A percentile compares a stretch with the other conserved stretches of the same genome.
These are phyloP conservation scores for Tolypocladium tundrense DNA, from an alignment of 2,329 filamentous ascomycete genomes.

Conservation along the genomic window DNA sequence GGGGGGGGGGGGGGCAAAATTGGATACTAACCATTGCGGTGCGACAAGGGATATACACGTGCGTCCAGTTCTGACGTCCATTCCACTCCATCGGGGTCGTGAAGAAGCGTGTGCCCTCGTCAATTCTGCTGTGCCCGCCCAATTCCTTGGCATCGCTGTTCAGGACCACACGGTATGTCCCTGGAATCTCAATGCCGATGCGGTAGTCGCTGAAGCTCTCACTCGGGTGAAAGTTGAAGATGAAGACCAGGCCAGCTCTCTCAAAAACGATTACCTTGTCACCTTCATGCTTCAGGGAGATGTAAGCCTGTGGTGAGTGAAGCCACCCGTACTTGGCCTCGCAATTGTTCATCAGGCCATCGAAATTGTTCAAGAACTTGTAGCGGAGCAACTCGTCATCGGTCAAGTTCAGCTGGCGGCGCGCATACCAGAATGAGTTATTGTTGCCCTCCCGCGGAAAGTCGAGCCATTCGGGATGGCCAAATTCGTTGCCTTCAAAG, in stretches of 20 bases:
- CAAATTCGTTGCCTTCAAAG: slow-evolving; percentile 98
- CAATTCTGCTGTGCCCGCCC: slow-evolving; percentile 70
- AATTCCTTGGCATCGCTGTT: slow-evolving; percentile 69
- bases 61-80: slow-evolving; percentile 76
- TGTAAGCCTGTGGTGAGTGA: slow-evolving; percentile 72
- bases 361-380: slow-evolving; percentile 86
- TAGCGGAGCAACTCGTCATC: slow-evolving; percentile 83
- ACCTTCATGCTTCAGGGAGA: slow-evolving; percentile 83
- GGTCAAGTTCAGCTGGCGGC: slow-evolving; percentile 85
- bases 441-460: slow-evolving; percentile 89
- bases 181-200: slow-evolving; percentile 73
- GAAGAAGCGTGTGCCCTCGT: slow-evolving; percentile 77
- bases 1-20: too few relatives aligned
- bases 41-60: slow-evolving; percentile 79
- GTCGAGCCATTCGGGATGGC: slow-evolving; percentile 97
- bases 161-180: slow-evolving; percentile 79
- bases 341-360: slow-evolving; percentile 77
- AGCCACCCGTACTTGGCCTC: slow-evolving; percentile 92
- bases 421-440: slow-evolving; percentile 90
- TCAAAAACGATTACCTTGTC: slow-evolving; percentile 98
- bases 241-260: slow-evolving; percentile 76
- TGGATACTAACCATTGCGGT: slow-evolving; percentile 62
- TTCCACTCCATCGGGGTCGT: slow-evolving; percentile 91
- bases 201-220: slow-evolving; percentile 86
- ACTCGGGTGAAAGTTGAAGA: slow-evolving; percentile 91